Conservation (phyloP, 1,284 basidiomycete genomes). For the Ceratorhiza oryzae-sativae region DNA sequence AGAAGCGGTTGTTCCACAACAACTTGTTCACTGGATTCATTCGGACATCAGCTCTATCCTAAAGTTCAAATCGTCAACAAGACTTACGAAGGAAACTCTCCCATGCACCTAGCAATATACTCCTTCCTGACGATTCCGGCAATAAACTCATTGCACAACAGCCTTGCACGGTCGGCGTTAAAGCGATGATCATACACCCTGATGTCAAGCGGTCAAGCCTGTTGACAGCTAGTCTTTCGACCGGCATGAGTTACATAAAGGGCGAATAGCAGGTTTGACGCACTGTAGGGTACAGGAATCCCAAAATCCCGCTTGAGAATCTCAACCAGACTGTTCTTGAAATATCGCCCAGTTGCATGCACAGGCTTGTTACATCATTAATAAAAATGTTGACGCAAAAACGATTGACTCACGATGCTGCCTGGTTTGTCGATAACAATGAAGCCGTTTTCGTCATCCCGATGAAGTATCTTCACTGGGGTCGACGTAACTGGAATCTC, state of each 20-base stretch:
- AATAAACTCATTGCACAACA: conserved; percentile 81
- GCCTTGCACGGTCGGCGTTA: conserved; percentile 57
- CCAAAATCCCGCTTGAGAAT: conserved; percentile 88
- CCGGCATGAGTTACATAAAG: background rate
- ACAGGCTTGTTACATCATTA: conserved; percentile 69
- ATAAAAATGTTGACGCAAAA: too few relatives aligned
- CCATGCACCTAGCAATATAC: conserved; percentile 86
- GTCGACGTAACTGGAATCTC: conserved; percentile 94
- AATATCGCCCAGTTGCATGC: conserved; percentile 88
- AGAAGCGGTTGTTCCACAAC: conserved; percentile 87
- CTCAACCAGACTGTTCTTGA: conserved; percentile 85
- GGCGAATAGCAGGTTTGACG: conserved; percentile 49
- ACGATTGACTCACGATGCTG: conserved; percentile 79
- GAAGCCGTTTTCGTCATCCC: conserved; percentile 81
- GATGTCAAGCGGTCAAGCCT: conserved; percentile 94
- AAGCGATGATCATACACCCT: conserved; percentile 93
- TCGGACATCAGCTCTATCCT: background rate
- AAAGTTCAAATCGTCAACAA: conserved; percentile 11
- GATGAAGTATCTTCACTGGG: conserved; percentile 80
- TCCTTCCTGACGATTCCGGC: conserved; percentile 85
- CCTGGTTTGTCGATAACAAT: conserved; percentile 96
- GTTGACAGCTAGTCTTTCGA: conserved; percentile 76
- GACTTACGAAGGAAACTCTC: conserved; percentile 81
- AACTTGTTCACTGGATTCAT: conserved; percentile 68
- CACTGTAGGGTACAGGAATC: conserved; percentile 83